Evolutionary conservation across 2,329 filamentous ascomycete species (phyloP).

Genomic region (Fusarium sp.): DNA sequence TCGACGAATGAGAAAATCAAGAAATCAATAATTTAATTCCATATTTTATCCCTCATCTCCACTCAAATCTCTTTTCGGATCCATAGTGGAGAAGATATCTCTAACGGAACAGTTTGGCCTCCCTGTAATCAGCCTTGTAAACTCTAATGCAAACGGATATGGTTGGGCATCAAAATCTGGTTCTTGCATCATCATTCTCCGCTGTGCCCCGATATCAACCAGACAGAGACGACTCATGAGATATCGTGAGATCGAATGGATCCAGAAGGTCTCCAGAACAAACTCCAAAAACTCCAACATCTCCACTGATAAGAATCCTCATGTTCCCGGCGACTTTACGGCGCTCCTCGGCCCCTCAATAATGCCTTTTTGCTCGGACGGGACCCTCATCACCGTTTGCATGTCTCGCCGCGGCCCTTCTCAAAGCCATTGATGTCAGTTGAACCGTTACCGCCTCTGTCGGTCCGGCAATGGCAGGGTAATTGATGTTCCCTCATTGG

Average conservation of each 20-base stretch:
- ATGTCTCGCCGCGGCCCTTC: conserved; percentile 11
- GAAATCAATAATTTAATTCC: neutral
- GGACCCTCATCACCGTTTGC: conserved; percentile 1
- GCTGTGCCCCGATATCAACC: conserved; percentile 2
- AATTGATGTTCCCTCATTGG: conserved; percentile 15
- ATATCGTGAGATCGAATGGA: conserved; percentile 5
- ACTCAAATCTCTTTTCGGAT: conserved; percentile 11
- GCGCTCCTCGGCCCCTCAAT: conserved; percentile 32
- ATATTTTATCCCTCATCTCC: conserved; percentile 24
- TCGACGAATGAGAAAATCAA: conserved; percentile 9
- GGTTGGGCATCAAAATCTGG: conserved; percentile 26
- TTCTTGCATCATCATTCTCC: conserved; percentile 29
- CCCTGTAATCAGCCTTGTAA: conserved; percentile 27
- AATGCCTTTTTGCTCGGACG: conserved; percentile 9
- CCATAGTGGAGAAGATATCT: conserved; percentile 11
- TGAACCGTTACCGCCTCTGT: conserved; percentile 7
- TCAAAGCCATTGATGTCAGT: neutral
- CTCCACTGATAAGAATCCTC: conserved; percentile 26
- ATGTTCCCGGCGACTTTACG: conserved; percentile 24
- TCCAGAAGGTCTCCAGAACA: conserved; percentile 7
- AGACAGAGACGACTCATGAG: conserved; percentile 4
- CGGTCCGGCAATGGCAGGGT: conserved; percentile 10
- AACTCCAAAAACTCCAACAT: conserved; percentile 12
- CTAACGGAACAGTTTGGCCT: neutral
- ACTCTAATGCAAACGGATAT: conserved; percentile 19